These are phyloP conservation scores for Clitocybe nebularis DNA, from an alignment of 1,284 basidiomycete genomes.

Conservation along the genomic window DNA sequence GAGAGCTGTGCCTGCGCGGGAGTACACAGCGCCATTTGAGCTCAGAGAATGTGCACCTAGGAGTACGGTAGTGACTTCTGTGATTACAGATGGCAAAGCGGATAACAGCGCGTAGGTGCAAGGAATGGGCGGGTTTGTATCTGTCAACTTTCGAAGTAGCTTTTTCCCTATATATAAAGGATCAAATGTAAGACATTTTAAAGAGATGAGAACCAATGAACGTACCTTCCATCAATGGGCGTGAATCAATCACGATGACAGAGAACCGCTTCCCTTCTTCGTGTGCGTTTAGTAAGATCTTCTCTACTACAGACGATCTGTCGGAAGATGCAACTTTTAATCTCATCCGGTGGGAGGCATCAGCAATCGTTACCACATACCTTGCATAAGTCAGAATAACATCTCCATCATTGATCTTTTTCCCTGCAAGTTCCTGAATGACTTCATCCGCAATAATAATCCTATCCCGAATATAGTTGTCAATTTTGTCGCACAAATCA, in stretches of 20 bases:
- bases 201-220: slow-evolving; percentile 7
- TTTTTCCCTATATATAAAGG: slow-evolving; percentile 59
- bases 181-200: slow-evolving; percentile 7
- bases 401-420: slow-evolving; percentile 93
- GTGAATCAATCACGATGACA: slow-evolving; percentile 92
- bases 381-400: slow-evolving; percentile 92
- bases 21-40: slow-evolving; percentile 93
- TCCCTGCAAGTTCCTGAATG: slow-evolving; percentile 84
- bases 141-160: slow-evolving; percentile 70
- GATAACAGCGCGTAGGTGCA: slow-evolving; percentile 92
- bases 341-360: too few relatives aligned
- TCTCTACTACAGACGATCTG: slow-evolving; percentile 93
- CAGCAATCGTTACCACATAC: too few relatives aligned
- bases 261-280: slow-evolving; percentile 74
- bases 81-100: slow-evolving; percentile 82
- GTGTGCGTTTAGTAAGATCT: slow-evolving; percentile 80
- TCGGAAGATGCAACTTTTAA: too few relatives aligned
- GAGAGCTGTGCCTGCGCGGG: slow-evolving; percentile 91
- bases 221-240: slow-evolving; percentile 88
- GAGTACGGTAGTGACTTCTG: slow-evolving; percentile 78
- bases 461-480: slow-evolving; percentile 91
- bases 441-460: slow-evolving; percentile 93
- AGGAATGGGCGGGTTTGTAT: slow-evolving; percentile 62
- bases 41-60: slow-evolving; percentile 93
- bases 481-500: slow-evolving; percentile 80